Base-by-base conservation (phyloP, 305 asterid genomes). In the Fraxinus latifolia region DNA sequence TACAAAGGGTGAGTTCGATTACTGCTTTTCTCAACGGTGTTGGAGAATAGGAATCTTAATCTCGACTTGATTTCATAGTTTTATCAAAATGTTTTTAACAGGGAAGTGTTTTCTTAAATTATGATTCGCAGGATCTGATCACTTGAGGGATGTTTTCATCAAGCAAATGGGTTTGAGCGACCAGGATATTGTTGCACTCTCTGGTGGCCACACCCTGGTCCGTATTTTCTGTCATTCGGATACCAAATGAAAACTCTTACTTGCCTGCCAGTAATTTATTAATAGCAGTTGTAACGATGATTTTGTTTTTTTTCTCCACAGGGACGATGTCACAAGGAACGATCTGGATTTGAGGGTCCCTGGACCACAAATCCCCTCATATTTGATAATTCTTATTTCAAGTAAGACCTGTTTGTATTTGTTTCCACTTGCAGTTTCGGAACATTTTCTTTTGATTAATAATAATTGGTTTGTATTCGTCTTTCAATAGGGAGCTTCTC, bases 281-380 rank as follows among this genome's bases (percentile, higher is more conserved):
- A 21, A 11, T 34, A 11, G 14, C 9, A 19, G 4, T 47, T 23
- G 58, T 39, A 0, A 42, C 12, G n/a, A 8, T 53, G 17, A 15
- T n/a, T 11, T 53, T 53, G n/a, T 21, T 7, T 76, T 71, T 70
- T 27, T 27, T 27, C 29, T 0, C 0, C 53, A 29, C 86, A 95
- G 98, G 98, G 98, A 82, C 88, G 97, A 82, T 90, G 94, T 93
- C 98, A 95, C 93, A 90, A 89, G 91, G 98, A 95, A 55, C 93
- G 98, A 29, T 95, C 98, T 83, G 98, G 98, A 77, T 95, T 95
- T 47, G 98, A 95, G 91, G 98, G 98, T 39, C 85, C 97, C n/a
- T 95, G 98, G 98, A 95, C 98, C 19, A 0, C 80, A 7, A 95
- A 91, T 86, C 98, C 98, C 23, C 97, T 92, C 67, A 86, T 87